These are phyloP conservation scores for Globisporangium rhizosaccharum DNA, from an alignment of 352 stramenopile species.

Conservation along the genomic window DNA sequence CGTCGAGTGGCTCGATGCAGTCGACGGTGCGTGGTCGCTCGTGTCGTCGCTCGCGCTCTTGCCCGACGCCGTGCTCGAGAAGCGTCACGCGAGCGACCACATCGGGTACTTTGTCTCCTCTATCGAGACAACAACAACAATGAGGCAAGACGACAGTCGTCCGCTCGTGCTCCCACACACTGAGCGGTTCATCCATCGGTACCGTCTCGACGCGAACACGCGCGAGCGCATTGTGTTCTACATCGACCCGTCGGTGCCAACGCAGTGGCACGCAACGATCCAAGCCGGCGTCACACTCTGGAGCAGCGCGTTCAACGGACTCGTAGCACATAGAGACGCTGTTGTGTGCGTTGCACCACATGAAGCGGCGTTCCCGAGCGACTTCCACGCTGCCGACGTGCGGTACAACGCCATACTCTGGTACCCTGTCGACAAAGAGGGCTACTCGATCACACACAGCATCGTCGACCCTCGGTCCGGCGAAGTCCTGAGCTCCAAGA, in stretches of 20 bases:
- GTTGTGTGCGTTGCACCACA: neutral
- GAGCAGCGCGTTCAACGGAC: neutral
- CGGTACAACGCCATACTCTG: neutral
- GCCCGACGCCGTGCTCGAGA: neutral
- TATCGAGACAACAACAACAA: neutral
- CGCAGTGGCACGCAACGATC: neutral
- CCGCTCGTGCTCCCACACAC: neutral
- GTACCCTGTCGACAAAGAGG: neutral
- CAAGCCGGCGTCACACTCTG: neutral
- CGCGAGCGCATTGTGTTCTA: neutral
- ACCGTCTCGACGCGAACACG: neutral
- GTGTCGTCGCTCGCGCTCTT: neutral
- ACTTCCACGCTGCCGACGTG: neutral
- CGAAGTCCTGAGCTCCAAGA: neutral
- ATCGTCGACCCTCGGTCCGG: neutral
- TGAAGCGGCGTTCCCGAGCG: neutral
- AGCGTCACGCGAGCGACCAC: neutral
- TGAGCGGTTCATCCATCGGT: neutral
- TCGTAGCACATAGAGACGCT: neutral
- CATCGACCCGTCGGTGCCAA: neutral
- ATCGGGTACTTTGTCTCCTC: neutral
- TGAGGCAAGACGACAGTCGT: neutral
- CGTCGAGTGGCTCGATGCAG: neutral
- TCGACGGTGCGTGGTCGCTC: neutral
- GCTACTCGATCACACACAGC: conserved; percentile 1